Evolutionary conservation across 192 early-diverging fungal genomes (phyloP), one percentile per base, ranked within the genome.

Genomic region (Physocladia obscura): DNA sequence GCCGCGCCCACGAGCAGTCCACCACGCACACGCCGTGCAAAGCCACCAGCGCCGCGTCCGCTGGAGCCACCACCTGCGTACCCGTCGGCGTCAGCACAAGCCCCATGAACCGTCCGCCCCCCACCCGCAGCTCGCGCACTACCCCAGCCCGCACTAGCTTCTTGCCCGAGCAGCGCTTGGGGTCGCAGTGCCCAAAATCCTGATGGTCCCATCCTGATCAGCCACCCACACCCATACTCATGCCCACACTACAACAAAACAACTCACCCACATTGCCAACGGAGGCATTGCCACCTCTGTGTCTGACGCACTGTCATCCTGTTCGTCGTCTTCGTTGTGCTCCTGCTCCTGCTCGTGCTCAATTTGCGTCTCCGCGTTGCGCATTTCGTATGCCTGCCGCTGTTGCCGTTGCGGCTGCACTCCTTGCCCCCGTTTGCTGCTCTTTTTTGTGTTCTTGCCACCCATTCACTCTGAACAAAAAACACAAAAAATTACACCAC

Each of bases 101-200:
- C 63, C 97, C 96, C 47, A 90, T 86, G 81, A 98, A 99, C 29
- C 87, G 83, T 55, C 90, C 89, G 4, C 88, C 89, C 4, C 65
- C 65, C 29, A 97, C 82, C 49, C 90, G 87, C 37, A 99, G 82
- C 29, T 85, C 86, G 26, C 90, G 86, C 24, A 97, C 82, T 57
- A 95, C 81, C 37, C 89, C 86, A 65, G 91, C 75, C 48, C 96
- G 89, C 21, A 85, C 91, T 4, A 99, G 77, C 71, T 93, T 93
- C 49, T 91, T 89, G 55, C 97, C 96, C 2, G 93, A 96, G 78
- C 96, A 98, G 19, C 95, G 88, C 77, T 97, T 96, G 0, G 97
- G 97, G 75, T 99, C 97, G 81, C 96, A 98, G 75, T 99, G 97
- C 61, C 92, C 92, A 84, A 99, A 99, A 77, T 99, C 97, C 93